Conservation (phyloP, 768 basidiomycete species). For the Saitozyma podzolica region DNA sequence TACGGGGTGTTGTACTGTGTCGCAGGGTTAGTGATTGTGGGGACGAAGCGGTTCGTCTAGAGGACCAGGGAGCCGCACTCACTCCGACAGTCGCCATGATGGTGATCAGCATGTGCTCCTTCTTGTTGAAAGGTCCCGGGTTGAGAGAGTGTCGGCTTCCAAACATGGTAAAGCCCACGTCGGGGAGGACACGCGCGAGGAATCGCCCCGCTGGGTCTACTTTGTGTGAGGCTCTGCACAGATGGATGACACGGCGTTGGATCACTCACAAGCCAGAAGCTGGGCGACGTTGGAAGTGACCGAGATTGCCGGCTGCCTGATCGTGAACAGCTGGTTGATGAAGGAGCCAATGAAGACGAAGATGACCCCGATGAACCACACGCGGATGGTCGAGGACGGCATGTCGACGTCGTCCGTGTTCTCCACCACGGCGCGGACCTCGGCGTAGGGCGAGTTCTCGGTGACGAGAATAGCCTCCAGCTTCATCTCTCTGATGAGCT, state of each 20-base stretch:
- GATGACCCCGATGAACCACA: slow-evolving; percentile 79
- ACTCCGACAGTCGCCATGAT: slow-evolving; percentile 46
- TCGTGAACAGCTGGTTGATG: slow-evolving; percentile 88
- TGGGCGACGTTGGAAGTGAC: slow-evolving; percentile 78
- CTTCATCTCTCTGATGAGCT: slow-evolving; percentile 30
- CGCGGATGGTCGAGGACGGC: slow-evolving; percentile 85
- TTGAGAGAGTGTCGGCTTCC: not conserved
- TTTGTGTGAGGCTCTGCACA: slow-evolving; percentile 59
- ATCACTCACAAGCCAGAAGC: slow-evolving; percentile 59
- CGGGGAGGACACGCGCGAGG: slow-evolving; percentile 74
- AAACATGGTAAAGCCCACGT: slow-evolving; percentile 51
- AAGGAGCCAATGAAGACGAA: slow-evolving; percentile 65
- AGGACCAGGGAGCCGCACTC: not conserved
- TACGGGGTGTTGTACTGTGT: slow-evolving; percentile 49
- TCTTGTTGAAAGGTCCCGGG: slow-evolving; percentile 34
- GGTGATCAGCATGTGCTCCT: slow-evolving; percentile 30
- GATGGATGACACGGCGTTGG: slow-evolving; percentile 52
- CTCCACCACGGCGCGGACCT: slow-evolving; percentile 90
- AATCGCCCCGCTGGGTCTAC: slow-evolving; percentile 46
- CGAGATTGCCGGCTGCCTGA: slow-evolving; percentile 79
- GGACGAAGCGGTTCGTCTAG: too few relatives aligned
- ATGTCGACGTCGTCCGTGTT: slow-evolving; percentile 96
- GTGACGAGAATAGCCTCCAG: not conserved
- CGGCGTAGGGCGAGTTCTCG: slow-evolving; percentile 54
- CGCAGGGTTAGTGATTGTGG: not conserved